Evolutionary conservation across 768 basidiomycete species (phyloP).

Genomic region (Tulasnella sp.): DNA sequence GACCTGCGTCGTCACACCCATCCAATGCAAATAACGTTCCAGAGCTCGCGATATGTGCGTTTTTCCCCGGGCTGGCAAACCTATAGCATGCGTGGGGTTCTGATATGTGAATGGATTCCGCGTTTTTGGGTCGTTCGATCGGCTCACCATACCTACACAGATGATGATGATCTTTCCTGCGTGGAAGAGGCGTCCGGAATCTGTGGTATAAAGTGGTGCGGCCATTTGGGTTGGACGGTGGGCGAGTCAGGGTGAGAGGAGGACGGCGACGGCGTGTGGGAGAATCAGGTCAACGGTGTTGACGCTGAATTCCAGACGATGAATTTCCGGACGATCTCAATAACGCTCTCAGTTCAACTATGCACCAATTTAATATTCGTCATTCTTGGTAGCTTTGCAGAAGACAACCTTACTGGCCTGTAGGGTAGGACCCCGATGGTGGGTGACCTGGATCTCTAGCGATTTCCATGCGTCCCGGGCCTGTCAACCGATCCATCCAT

Average conservation of each 20-base stretch:
- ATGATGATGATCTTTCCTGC: slow-evolving; percentile 92
- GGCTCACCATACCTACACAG: slow-evolving; percentile 55
- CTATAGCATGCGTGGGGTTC: slow-evolving; percentile 38
- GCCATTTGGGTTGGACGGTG: slow-evolving; percentile 43
- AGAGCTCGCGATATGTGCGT: slow-evolving; percentile 93
- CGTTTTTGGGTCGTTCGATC: not conserved
- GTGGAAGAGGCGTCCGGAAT: slow-evolving; percentile 61
- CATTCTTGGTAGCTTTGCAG: too few species aligned
- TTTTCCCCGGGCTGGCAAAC: slow-evolving; percentile 62
- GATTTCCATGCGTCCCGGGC: too few species aligned
- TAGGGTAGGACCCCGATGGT: too few species aligned
- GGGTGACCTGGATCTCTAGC: too few species aligned
- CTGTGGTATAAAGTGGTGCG: slow-evolving; percentile 92
- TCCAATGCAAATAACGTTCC: slow-evolving; percentile 97
- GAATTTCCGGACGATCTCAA: too few species aligned
- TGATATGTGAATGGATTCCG: not conserved
- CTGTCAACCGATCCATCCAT: too few species aligned
- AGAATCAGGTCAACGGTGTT: too few species aligned
- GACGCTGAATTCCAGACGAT: too few species aligned
- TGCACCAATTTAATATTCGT: too few species aligned
- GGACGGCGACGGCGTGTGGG: not conserved
- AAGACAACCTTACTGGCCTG: too few species aligned
- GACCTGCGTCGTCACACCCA: slow-evolving; percentile 92
- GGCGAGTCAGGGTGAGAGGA: not conserved
- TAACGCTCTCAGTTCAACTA: too few species aligned